Base-by-base conservation (phyloP, 768 basidiomycete species). In the Trametes sanguinea region DNA sequence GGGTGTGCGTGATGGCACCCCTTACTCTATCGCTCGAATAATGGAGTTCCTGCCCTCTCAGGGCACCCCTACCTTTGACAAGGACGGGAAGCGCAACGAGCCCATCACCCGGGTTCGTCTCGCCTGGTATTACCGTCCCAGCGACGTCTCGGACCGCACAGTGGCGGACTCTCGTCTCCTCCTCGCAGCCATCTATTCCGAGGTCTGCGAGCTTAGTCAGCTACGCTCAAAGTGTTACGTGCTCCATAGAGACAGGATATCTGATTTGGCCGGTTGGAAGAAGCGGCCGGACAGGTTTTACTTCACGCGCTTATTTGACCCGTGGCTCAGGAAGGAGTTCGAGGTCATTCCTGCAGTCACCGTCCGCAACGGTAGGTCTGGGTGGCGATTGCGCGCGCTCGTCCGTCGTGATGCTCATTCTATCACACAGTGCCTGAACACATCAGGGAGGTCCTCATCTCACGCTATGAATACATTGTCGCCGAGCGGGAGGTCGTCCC, bases 301-400 rank as follows among this genome's bases (percentile, higher is more conserved):
- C 80, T 99, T 95, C 81, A 88, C 87, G 69, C 88, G 91, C 69
- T 82, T 98, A 32, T 99, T 96, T 73, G 96, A 98, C 78, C 94
- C 95, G 54, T 98, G 96, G 76, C 93, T 98, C 77, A 95, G 96
- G 80, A 92, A 92, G 75, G 95, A 98, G 76, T 98, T 96, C 75
- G 97, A 98, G 74, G 90, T 98, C 68, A 88, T 99, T 55, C 88
- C 90, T 62, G 85, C 93, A 33, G 83, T 84, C 43, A 91, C 89
- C 69, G 89, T 97, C 63, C 85, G 88, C 60, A 99, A 99, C 74
- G 78, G 96, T 98, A 74, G 71, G 94, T 82, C 30, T 9, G 48
- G 5, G 48, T 50, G 48, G 35, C 37, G 32, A 32, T 42, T 39
- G 39, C n/a, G 43, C 42, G 50, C 17, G 17, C 43, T 62, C 35